Evolutionary conservation across 179 eudicot genomes (phyloP), one percentile per base, ranked within the genome.

Genomic region (Pouteria campechiana): DNA sequence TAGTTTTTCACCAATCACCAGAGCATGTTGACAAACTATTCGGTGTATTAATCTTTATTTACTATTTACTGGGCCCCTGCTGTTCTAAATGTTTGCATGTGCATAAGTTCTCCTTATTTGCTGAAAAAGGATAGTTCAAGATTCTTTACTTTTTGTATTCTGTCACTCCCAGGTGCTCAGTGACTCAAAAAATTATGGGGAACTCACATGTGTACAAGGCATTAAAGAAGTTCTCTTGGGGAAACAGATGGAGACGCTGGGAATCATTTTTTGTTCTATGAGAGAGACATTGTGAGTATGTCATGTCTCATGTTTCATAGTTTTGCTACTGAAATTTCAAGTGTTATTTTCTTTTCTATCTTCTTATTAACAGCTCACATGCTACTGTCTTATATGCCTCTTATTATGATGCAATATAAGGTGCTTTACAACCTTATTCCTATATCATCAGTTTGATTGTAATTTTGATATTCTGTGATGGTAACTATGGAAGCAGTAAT

Each of bases 231-330:
- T 68, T 7, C 73, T 83, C 31, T 56, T 67, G 55, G 52, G 38
- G 14, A 92, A 83, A 59, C 99, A 87, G 55, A 49, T 87, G 88
- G 81, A 82, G 33, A 67, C 94, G 10, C 47, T 92, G 47, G 80
- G 71, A 39, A 65, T 14, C 31, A 77, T 67, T 65, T 46, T 83
- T 57, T 52, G 46, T 19, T 73, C 83, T 1, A 63, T 71, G 43
- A 74, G 58, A 21, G 69, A 69, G 44, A 77, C 89, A 10, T 46
- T 82, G 96, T 86, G 53, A 61, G 76, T 62, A n/a, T n/a, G n/a
- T n/a, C n/a, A n/a, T n/a, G n/a, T 34, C 16, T 5, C 19, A 12
- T 30, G 3, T 21, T 28, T 32, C 36, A n/a, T 29, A 38, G 6
- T 25, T 45, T 27, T 13, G 23, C 24, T 49, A 21, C 4, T 33